Evolutionary conservation across 495 filamentous ascomycete genomes (phyloP).

Genomic region (Aspergillus carlsbadensis): DNA sequence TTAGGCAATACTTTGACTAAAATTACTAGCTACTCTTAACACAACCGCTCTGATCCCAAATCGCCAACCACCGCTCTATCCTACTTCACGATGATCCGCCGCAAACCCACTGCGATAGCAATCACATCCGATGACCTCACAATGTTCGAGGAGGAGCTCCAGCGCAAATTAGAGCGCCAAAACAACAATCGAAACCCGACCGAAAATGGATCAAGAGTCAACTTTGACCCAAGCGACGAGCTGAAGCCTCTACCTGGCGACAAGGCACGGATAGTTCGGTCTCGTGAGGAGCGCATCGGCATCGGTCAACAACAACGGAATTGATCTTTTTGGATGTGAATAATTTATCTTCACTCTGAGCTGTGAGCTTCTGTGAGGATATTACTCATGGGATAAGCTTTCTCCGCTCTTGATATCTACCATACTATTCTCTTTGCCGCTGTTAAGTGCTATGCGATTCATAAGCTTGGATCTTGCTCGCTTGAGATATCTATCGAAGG

Average conservation of each 20-base stretch:
- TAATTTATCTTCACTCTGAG: too few species aligned
- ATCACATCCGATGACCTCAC: conserved; percentile 77
- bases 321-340: too few species aligned
- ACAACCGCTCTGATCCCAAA: background rate
- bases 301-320: conserved; percentile 22
- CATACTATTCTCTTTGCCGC: too few species aligned
- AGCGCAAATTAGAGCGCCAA: conserved; percentile 31
- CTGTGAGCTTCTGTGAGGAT: too few species aligned
- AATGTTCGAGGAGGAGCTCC: conserved; percentile 65
- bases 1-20: too few species aligned
- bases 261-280: conserved; percentile 49
- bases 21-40: background rate
- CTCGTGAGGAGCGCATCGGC: conserved; percentile 51
- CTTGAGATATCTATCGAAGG: too few species aligned
- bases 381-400: too few species aligned
- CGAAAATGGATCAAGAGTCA: conserved; percentile 21
- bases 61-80: background rate
- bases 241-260: conserved; percentile 55
- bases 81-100: conserved; percentile 67
- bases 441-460: too few species aligned
- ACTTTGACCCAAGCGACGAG: conserved; percentile 58
- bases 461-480: too few species aligned
- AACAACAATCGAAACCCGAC: conserved; percentile 23
- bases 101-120: conserved; percentile 73
- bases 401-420: too few species aligned